Percentiles rank a stretch among this genome's conserved stretches.
phyloP scores from a whole-genome alignment of 305 asterid genomes.

The Fraxinus nigra region DNA sequence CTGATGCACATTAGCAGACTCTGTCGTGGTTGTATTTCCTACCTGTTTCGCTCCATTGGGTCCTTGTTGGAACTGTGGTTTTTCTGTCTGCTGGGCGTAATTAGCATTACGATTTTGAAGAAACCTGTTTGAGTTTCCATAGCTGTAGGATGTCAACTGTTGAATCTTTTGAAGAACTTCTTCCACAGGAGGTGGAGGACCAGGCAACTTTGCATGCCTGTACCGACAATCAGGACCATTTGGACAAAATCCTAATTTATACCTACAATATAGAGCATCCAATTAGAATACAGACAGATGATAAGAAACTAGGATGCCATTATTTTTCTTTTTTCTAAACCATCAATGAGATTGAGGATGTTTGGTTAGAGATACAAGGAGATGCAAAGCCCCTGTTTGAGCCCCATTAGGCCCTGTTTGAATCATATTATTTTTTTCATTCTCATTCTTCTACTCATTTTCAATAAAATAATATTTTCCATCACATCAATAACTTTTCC shows the following conservation, averaged over 20 bases:
- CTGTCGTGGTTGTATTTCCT: slow-evolving; percentile 40
- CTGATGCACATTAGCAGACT: slow-evolving; percentile 42
- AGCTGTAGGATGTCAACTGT: slow-evolving; percentile 58
- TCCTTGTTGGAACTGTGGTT: slow-evolving; percentile 49
- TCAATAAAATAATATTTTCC: no score
- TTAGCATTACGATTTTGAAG: slow-evolving; percentile 64
- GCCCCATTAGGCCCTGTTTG: no score
- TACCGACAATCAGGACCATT: slow-evolving; percentile 96
- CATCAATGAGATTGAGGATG: neutral
- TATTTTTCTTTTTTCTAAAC: neutral
- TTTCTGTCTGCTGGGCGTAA: slow-evolving; percentile 53
- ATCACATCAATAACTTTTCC: no score
- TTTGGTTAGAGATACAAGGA: neutral
- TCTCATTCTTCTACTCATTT: no score
- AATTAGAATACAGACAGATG: slow-evolving; percentile 17
- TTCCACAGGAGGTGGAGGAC: slow-evolving; percentile 92
- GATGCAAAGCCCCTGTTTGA: neutral
- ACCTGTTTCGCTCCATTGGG: slow-evolving; percentile 48
- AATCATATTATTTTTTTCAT: no score
- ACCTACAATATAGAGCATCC: slow-evolving; percentile 51
- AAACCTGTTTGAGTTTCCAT: slow-evolving; percentile 61
- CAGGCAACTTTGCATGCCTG: slow-evolving; percentile 92
- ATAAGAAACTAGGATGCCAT: neutral
- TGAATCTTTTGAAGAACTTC: slow-evolving; percentile 93
- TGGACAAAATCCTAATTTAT: slow-evolving; percentile 95